Percentiles rank a stretch among this genome's conserved stretches.
Conservation (phyloP, 768 basidiomycete genomes). For the Mrakia blollopis region DNA sequence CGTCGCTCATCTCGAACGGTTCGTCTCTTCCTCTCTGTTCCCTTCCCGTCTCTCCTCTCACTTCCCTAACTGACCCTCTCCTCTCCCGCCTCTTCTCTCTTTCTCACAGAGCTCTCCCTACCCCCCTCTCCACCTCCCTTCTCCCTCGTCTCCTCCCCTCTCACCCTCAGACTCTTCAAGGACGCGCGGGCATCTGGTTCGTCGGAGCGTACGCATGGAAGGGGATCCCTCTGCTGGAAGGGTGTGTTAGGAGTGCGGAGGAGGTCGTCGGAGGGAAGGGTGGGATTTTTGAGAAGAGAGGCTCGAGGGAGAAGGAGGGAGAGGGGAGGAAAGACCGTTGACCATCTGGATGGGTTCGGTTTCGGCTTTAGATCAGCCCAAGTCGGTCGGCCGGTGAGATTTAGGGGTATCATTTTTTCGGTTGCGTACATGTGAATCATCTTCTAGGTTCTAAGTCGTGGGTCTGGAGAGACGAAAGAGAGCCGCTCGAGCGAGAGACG, state of each 20-base stretch:
- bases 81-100: neutral
- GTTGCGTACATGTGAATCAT: too few species aligned
- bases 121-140: neutral
- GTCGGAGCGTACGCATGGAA: conserved; percentile 65
- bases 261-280: neutral
- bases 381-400: too few species aligned
- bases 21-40: conserved; percentile 42
- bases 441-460: too few species aligned
- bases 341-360: too few species aligned
- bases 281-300: neutral
- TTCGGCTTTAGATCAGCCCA: too few species aligned
- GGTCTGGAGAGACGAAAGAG: too few species aligned
- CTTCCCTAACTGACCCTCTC: too few species aligned
- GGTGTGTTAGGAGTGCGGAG: conserved; percentile 55
- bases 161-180: conserved; percentile 11
- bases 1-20: conserved; percentile 60
- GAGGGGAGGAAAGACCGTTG: neutral
- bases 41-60: neutral
- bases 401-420: too few species aligned
- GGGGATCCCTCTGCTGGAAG: conserved; percentile 73
- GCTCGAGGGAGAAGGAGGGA: neutral
- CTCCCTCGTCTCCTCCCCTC: conserved; percentile 15
- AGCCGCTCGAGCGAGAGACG: too few species aligned
- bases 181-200: conserved; percentile 58
- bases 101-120: conserved; percentile 37